Base-by-base conservation (phyloP, 2,329 filamentous ascomycete genomes). In the Calonectria montana region DNA sequence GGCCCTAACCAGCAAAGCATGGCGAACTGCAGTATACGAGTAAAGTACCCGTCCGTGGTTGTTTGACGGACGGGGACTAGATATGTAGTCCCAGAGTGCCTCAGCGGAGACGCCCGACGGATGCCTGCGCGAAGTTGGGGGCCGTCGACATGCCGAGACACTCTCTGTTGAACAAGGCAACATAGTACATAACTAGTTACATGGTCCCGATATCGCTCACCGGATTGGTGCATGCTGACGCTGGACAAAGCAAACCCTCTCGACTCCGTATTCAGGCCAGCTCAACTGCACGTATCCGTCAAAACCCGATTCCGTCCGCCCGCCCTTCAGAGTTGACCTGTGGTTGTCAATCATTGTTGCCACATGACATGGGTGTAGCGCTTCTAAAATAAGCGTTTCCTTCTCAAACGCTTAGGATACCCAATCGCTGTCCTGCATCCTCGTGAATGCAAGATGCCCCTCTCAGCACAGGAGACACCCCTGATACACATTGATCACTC, bases 241-340 rank as follows among this genome's bases (percentile, higher is more conserved):
- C 57, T 67, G 63, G 31, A 67, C 68, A 70, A 70, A 70, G 68
- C 68, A 70, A 70, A 18, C 29, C 16, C 43, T 35, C 68, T 67
- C 37, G 37, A 67, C 45, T 63, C 45, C 53, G 57, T 37, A 41
- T 61, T 63, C 27, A 47, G 48, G 45, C 55, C 63, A 63, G 43
- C 63, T 70, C 45, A 61, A 70, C 63, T 48, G 53, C 53, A 43
- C 50, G 50, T 48, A 61, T 43, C 65, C 65, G 65, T 67, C 45
- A 10, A 63, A 62, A 25, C 55, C 67, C 67, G 61, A 31, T 50
- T 69, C 43, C 45, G 37, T 41, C 68, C 53, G 53, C 13, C 50
- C 50, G 50, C 21, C 21, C 18, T 37, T 27, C 15, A 66, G 47
- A 8, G 43, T 65, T 45, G 62, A 37, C 48, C 41, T 62, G 45